These are phyloP conservation scores for Xylariales sp. DNA, from an alignment of 2,329 filamentous ascomycete genomes.

Conservation along the genomic window DNA sequence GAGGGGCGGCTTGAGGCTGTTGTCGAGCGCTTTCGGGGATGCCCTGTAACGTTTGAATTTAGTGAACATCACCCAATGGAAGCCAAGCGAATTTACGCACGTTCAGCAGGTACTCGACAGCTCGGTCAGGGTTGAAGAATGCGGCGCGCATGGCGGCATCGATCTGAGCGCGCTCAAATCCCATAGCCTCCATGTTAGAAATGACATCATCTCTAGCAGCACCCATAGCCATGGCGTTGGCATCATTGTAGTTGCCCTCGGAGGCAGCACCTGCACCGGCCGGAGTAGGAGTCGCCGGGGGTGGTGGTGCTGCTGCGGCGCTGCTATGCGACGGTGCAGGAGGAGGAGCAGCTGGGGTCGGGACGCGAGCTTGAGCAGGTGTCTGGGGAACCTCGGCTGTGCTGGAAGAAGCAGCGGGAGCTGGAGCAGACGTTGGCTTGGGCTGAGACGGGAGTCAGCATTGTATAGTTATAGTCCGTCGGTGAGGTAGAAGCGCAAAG, in stretches of 20 bases:
- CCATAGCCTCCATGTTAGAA: constrained; percentile 95
- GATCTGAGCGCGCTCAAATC: constrained; percentile 82
- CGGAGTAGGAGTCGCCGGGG: constrained; percentile 52
- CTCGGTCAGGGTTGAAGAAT: constrained; percentile 94
- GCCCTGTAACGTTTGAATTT: constrained; percentile 67
- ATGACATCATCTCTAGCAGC: constrained; percentile 77
- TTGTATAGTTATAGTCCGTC: constrained; percentile 7
- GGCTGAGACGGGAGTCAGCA: constrained; percentile 46
- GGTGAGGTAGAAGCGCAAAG: background rate
- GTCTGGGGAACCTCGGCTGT: constrained; percentile 59
- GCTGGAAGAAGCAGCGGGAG: constrained; percentile 52
- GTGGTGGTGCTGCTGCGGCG: constrained; percentile 41
- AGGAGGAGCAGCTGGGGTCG: constrained; percentile 46
- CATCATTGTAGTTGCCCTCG: constrained; percentile 55
- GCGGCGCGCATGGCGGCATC: constrained; percentile 93
- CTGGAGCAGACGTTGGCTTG: constrained; percentile 59
- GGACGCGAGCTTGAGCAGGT: constrained; percentile 49
- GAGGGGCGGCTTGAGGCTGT: constrained; percentile 48
- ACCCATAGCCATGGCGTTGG: constrained; percentile 82
- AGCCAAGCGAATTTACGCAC: constrained; percentile 35
- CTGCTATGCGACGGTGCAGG: constrained; percentile 43
- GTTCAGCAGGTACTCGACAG: constrained; percentile 90
- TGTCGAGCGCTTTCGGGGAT: constrained; percentile 82
- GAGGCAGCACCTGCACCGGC: constrained; percentile 47
- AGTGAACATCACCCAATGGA: no score